Percentiles rank a stretch among this genome's conserved stretches.
Conservation (phyloP, 148 eudicot genomes). For the Beta vulgaris region DNA sequence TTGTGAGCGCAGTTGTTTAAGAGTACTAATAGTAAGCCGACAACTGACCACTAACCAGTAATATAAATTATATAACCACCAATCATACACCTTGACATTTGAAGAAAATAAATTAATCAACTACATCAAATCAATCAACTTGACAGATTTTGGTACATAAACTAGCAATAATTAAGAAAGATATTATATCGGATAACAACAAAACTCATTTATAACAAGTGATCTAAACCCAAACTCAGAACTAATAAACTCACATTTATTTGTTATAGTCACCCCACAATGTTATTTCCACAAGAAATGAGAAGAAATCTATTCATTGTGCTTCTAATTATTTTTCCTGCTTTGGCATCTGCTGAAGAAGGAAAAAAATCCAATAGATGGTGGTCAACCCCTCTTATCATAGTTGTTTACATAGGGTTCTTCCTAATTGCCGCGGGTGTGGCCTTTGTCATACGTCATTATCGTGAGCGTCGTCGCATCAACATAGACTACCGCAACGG, state of each 20-base stretch:
- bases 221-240: background rate
- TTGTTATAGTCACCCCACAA: no score
- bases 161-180: background rate
- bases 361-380: background rate
- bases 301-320: background rate
- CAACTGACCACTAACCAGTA: background rate
- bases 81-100: background rate
- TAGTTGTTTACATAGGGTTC: constrained; percentile 17
- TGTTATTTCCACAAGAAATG: background rate
- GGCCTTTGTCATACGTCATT: constrained; percentile 18
- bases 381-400: constrained; percentile 21
- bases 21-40: background rate
- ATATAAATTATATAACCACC: no score
- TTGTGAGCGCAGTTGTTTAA: background rate
- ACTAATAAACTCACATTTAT: background rate
- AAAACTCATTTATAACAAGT: background rate
- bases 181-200: background rate
- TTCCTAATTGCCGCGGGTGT: constrained; percentile 6
- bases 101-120: background rate
- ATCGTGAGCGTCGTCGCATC: constrained; percentile 3
- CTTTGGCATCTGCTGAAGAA: background rate
- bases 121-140: background rate
- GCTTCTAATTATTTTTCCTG: background rate
- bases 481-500: background rate
- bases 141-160: background rate